Conservation (phyloP, 1,139 yeast genomes). For the Torulaspora globosa region DNA sequence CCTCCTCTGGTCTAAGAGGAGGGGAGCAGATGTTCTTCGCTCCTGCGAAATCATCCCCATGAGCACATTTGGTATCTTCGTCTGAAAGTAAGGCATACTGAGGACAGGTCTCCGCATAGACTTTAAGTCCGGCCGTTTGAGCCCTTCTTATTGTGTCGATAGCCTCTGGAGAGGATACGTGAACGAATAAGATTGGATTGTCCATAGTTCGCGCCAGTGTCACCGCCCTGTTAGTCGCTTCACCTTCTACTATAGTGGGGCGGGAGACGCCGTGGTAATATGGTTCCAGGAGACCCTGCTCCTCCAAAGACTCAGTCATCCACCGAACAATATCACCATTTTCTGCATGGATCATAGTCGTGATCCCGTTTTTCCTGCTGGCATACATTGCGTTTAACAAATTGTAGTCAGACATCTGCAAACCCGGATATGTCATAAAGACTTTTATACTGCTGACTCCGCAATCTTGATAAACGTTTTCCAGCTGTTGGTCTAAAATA, state of each 20-base stretch:
- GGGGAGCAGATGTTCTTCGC: constrained; percentile 50
- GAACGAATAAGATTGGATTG: constrained; percentile 46
- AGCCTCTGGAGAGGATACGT: constrained; percentile 46
- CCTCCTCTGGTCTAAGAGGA: constrained; percentile 43
- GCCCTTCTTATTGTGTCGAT: constrained; percentile 42
- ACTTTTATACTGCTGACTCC: constrained; percentile 47
- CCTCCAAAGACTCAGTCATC: constrained; percentile 41
- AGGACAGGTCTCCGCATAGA: constrained; percentile 49
- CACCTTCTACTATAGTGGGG: constrained; percentile 46
- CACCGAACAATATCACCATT: constrained; percentile 45
- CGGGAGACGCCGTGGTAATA: constrained; percentile 45
- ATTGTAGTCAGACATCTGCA: constrained; percentile 42
- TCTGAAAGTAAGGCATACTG: constrained; percentile 44
- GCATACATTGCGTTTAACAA: constrained; percentile 41
- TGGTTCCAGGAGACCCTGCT: constrained; percentile 40
- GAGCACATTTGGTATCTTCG: constrained; percentile 37
- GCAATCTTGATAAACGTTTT: constrained; percentile 32
- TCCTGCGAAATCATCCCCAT: constrained; percentile 23
- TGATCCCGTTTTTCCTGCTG: constrained; percentile 42
- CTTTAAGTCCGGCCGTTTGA: constrained; percentile 41
- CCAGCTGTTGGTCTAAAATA: constrained; percentile 33
- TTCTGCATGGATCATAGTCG: constrained; percentile 50
- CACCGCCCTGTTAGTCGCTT: constrained; percentile 48
- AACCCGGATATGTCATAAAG: constrained; percentile 46
- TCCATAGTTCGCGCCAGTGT: constrained; percentile 42